Evolutionary conservation across 768 basidiomycete genomes (phyloP), one percentile per base, ranked within the genome.

Genomic region (Lenzites betulinus): DNA sequence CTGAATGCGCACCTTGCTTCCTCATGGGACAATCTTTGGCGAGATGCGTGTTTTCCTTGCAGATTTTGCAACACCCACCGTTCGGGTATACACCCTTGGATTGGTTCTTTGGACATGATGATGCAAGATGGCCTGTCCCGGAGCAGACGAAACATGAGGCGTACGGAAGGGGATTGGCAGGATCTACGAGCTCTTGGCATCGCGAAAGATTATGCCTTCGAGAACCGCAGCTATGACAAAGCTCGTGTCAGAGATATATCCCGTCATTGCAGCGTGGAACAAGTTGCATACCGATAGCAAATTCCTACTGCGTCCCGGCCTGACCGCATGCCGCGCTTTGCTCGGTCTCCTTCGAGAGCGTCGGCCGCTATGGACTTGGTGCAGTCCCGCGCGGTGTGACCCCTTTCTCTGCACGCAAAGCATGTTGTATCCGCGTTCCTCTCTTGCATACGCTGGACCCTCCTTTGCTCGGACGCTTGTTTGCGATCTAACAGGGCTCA

Each of bases 141-240:
- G 84, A 85, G 70, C 95, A 98, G 20, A 98, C 89, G 70, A 94
- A 98, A 75, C 95, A 98, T 3, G 88, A 90, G 0, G 95, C 95
- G 66, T 86, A 94, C 1, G 95, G 95, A 3, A 93, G 78, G 1
- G 90, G 89, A 58, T 92, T 79, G 18, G 69, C 71, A 12, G 83
- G 78, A 70, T 93, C 82, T 20, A 76, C 75, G 5, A 83, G 79
- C 66, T 86, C 86, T 61, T 79, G 87, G 73, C 95, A 98, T 35
- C 78, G 79, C n/a, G 91, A 85, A 1, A 98, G 80, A 15, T 80
- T 88, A 65, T 98, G 95, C 53, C 79, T 82, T 6, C 78, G 80
- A 2, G 93, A 93, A 46, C 93, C 90, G 65, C 95, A 97, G 66
- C 95, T 95, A 65, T 7, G 38, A 36, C 20, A 20, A n/a, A 42